Conservation (phyloP, 495 filamentous ascomycete genomes). For the Aspergillus bertholletiae region DNA sequence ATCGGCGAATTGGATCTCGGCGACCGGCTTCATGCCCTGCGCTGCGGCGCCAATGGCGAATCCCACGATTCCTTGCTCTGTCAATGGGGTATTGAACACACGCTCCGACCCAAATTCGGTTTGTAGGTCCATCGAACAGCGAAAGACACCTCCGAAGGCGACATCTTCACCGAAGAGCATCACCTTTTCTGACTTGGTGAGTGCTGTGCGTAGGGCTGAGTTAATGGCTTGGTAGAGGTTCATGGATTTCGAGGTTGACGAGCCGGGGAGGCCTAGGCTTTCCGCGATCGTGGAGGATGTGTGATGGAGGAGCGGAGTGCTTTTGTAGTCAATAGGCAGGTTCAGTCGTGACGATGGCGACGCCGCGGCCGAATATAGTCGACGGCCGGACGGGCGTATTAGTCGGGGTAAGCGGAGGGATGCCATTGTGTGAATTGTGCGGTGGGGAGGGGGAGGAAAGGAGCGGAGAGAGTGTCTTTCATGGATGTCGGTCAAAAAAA, state of each 20-base stretch:
- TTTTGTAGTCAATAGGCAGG: conserved; percentile 81
- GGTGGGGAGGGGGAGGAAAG: neutral
- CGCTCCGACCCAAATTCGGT: conserved; percentile 81
- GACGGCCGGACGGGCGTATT: conserved; percentile 4
- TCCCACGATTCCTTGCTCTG: conserved; percentile 91
- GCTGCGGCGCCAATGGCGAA: conserved; percentile 89
- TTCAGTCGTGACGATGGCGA: conserved; percentile 55
- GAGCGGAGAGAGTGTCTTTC: neutral
- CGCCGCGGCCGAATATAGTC: conserved; percentile 12
- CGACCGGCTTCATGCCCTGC: conserved; percentile 89
- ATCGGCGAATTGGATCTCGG: conserved; percentile 98
- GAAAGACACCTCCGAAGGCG: conserved; percentile 94
- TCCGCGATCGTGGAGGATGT: conserved; percentile 66
- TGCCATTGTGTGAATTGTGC: neutral
- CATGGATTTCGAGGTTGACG: conserved; percentile 71
- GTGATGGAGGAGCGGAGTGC: conserved; percentile 77
- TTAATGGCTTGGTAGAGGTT: conserved; percentile 94
- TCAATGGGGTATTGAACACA: conserved; percentile 95
- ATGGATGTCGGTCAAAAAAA: neutral
- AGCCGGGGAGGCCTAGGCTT: conserved; percentile 58
- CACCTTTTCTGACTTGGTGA: conserved; percentile 80
- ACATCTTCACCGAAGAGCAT: conserved; percentile 96
- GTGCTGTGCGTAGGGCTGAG: conserved; percentile 74
- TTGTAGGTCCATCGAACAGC: conserved; percentile 87
- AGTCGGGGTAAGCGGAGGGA: neutral